phyloP scores from a whole-genome alignment of 257 asterid species.

The Solanum pimpinellifolium region DNA sequence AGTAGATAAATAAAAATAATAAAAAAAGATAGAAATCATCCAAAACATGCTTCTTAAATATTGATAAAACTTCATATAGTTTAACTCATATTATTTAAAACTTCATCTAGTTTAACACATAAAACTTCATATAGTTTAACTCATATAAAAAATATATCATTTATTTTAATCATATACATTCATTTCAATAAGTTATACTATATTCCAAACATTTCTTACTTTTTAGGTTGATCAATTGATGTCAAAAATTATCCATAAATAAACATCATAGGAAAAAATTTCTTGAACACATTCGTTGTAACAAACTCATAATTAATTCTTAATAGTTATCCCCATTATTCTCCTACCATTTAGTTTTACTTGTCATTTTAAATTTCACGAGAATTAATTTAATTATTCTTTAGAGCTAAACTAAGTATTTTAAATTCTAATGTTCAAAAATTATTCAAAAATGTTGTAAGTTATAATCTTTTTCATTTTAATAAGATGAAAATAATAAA shows the following conservation, averaged over 20 bases:
- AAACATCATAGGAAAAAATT: neutral
- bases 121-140: too few relatives aligned
- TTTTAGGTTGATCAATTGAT: neutral
- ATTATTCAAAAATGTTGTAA: neutral
- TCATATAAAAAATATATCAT: too few relatives aligned
- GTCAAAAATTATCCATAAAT: too few relatives aligned
- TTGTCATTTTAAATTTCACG: neutral
- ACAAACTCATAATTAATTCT: neutral
- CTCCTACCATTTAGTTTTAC: neutral
- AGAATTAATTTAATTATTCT: neutral
- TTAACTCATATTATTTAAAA: too few relatives aligned
- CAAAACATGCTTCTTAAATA: too few relatives aligned
- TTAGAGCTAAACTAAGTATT: neutral
- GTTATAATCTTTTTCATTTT: neutral
- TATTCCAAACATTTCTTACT: too few relatives aligned
- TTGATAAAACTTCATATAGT: too few relatives aligned
- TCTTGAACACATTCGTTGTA: neutral
- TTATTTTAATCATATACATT: neutral
- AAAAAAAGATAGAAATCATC: too few relatives aligned
- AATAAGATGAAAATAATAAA: neutral
- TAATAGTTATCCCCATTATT: neutral
- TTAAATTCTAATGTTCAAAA: neutral
- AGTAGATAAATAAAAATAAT: too few relatives aligned
- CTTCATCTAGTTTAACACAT: too few relatives aligned
- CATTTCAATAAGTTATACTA: too few relatives aligned